Percentiles rank a stretch among this genome's conserved stretches.
phyloP scores from a whole-genome alignment of 108 stramenopile species.

The Epipyxis sp. region DNA sequence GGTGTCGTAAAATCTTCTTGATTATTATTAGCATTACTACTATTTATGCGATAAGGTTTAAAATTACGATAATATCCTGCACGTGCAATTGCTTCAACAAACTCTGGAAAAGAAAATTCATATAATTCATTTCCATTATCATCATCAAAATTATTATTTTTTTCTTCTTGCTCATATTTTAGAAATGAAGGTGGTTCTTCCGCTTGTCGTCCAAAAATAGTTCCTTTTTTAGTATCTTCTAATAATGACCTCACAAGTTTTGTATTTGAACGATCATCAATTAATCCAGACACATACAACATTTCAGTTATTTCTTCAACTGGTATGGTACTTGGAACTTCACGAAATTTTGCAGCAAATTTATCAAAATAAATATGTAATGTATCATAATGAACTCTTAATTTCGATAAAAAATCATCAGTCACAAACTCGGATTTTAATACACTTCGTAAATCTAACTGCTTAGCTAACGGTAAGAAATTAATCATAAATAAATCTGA shows the following conservation, averaged over 20 bases:
- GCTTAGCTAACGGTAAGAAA: not conserved
- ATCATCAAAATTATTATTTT: no score
- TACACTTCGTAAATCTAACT: not conserved
- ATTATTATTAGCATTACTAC: not conserved
- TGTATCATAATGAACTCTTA: not conserved
- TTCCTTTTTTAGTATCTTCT: not conserved
- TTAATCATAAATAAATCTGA: not conserved
- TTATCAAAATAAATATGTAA: not conserved
- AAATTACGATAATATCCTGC: not conserved
- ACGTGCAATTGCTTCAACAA: not conserved
- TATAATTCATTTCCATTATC: no score
- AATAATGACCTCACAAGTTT: not conserved
- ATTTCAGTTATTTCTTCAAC: not conserved
- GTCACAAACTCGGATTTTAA: not conserved
- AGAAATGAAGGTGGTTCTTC: no score
- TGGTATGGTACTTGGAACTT: not conserved
- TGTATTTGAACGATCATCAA: no score
- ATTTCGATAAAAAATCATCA: not conserved
- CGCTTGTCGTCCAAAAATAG: not conserved
- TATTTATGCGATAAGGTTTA: no score
- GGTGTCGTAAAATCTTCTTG: not conserved
- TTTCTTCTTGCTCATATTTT: no score
- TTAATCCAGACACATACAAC: not conserved
- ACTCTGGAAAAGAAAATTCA: slow-evolving; percentile 7
- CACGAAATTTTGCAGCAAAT: not conserved